phyloP scores from a whole-genome alignment of 2,329 filamentous ascomycete species.

The Hymenoscyphus fraxineus region DNA sequence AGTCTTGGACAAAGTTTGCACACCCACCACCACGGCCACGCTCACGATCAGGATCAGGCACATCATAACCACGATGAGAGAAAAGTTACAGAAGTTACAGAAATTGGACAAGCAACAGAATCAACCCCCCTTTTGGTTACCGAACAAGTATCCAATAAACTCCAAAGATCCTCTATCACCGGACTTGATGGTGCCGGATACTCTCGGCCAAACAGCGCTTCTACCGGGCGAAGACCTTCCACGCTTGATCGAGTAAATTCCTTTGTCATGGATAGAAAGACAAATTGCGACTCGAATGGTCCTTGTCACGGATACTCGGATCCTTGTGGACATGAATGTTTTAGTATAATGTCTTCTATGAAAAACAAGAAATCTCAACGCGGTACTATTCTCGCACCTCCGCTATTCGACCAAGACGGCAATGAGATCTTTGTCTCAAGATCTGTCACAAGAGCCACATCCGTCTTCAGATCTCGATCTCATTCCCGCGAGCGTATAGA shows the following conservation, averaged over 20 bases:
- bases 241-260: constrained; percentile 56
- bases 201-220: constrained; percentile 7
- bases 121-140: constrained; percentile 29
- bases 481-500: constrained; percentile 7
- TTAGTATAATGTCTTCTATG: constrained; percentile 39
- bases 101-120: constrained; percentile 25
- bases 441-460: constrained; percentile 7
- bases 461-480: not conserved
- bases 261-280: constrained; percentile 62
- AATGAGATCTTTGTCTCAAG: constrained; percentile 1
- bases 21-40: not conserved
- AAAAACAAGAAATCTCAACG: constrained; percentile 7
- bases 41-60: not conserved
- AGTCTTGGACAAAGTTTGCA: constrained; percentile 8
- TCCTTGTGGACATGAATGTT: constrained; percentile 50
- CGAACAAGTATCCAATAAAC: constrained; percentile 16
- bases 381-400: not conserved
- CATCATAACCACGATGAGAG: not conserved
- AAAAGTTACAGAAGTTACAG: not conserved
- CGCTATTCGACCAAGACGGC: not conserved
- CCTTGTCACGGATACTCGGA: constrained; percentile 63
- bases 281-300: constrained; percentile 57
- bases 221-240: constrained; percentile 44
- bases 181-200: constrained; percentile 10
- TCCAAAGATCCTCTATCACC: constrained; percentile 1